phyloP scores from a whole-genome alignment of 2,329 filamentous ascomycete species.

The Alternaria brassicae region DNA sequence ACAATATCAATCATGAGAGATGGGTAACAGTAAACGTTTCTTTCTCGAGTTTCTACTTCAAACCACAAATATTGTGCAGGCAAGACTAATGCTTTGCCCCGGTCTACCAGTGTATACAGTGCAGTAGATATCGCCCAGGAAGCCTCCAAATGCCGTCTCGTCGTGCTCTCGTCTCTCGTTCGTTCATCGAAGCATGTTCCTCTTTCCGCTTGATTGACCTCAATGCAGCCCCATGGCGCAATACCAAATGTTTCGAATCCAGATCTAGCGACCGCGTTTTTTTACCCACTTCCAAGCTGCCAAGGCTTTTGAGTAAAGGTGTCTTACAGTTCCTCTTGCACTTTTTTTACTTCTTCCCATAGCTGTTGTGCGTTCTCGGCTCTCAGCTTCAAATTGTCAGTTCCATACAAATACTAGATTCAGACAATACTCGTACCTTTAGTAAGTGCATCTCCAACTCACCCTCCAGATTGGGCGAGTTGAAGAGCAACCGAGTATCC shows the following conservation, averaged over 20 bases:
- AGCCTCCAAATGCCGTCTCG: not conserved
- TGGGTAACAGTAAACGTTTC: not conserved
- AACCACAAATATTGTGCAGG: not conserved
- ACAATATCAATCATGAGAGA: not conserved
- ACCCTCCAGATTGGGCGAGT: conserved; percentile 60
- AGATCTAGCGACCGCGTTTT: not conserved
- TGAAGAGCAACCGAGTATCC: conserved; percentile 73
- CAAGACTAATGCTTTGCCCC: conserved; percentile 1
- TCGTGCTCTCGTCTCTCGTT: not conserved
- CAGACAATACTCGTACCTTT: conserved; percentile 56
- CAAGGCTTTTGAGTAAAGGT: conserved; percentile 11
- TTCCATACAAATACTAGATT: not conserved
- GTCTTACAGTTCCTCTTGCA: conserved; percentile 34
- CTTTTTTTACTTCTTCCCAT: conserved; percentile 33
- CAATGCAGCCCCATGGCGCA: not conserved
- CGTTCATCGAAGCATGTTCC: not conserved
- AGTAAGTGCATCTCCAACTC: conserved; percentile 62
- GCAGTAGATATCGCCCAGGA: not conserved
- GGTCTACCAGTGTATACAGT: not conserved
- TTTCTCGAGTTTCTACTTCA: not conserved
- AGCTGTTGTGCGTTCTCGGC: conserved; percentile 33
- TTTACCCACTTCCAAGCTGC: not conserved
- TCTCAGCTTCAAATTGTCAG: conserved; percentile 28
- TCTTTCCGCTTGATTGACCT: not conserved
- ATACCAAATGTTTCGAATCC: not conserved